phyloP scores from a whole-genome alignment of 1,284 basidiomycete genomes.

The Ganoderma meredithae region DNA sequence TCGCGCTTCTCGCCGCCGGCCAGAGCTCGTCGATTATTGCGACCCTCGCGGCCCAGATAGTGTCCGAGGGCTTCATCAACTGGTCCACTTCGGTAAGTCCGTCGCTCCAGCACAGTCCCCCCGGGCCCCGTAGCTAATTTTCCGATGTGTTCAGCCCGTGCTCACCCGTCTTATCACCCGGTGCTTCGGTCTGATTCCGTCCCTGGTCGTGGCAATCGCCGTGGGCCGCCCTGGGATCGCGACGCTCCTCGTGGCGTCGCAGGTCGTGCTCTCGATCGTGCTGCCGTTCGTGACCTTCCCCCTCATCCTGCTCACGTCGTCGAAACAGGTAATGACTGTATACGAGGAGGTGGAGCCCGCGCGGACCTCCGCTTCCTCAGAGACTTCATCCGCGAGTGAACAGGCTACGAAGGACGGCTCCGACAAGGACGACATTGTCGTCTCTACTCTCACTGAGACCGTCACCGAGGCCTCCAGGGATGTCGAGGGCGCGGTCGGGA shows the following conservation, averaged over 20 bases:
- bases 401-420: neutral
- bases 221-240: conserved; percentile 83
- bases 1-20: conserved; percentile 85
- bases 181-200: conserved; percentile 84
- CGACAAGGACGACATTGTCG: neutral
- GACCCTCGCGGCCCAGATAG: conserved; percentile 90
- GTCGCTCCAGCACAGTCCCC: neutral
- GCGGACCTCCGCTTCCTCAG: neutral
- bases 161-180: conserved; percentile 86
- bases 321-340: conserved; percentile 73
- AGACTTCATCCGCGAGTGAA: conserved; percentile 14
- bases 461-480: neutral
- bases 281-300: conserved; percentile 89
- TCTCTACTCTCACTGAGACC: conserved; percentile 5
- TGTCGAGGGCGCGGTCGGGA: conserved; percentile 29
- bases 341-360: conserved; percentile 33
- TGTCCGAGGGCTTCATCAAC: conserved; percentile 92
- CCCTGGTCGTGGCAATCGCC: conserved; percentile 78
- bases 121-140: conserved; percentile 12
- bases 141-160: conserved; percentile 61
- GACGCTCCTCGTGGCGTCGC: conserved; percentile 85
- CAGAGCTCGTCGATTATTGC: conserved; percentile 94
- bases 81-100: conserved; percentile 83
- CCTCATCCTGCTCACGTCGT: conserved; percentile 78
- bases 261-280: conserved; percentile 87